Evolutionary conservation across 1,284 basidiomycete species (phyloP).

Genomic region (Sphaerobolus stellatus): DNA sequence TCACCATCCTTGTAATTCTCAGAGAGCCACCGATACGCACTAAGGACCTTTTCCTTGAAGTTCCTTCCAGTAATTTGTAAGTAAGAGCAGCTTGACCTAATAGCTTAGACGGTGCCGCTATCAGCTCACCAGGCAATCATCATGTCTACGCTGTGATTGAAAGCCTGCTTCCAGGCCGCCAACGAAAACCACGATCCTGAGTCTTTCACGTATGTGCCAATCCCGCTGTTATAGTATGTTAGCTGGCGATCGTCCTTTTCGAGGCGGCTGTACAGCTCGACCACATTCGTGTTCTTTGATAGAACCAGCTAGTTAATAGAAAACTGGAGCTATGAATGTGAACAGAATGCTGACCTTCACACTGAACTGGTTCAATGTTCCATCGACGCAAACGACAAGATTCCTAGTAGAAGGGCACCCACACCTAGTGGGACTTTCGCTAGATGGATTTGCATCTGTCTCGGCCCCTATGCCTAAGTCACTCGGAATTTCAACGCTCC

Average conservation of each 20-base stretch:
- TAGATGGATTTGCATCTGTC: too few species aligned
- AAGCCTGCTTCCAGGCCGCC: constrained; percentile 19
- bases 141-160: constrained; percentile 25
- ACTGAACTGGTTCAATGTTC: too few species aligned
- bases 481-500: too few species aligned
- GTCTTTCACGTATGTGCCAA: constrained; percentile 38
- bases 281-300: constrained; percentile 38
- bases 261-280: constrained; percentile 33
- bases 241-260: constrained; percentile 28
- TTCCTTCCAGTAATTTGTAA: constrained; percentile 24
- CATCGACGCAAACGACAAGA: too few species aligned
- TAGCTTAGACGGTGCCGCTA: background rate
- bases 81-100: background rate
- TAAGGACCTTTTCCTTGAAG: constrained; percentile 32
- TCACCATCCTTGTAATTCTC: constrained; percentile 37
- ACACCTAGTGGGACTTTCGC: too few species aligned
- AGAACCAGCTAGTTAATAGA: background rate
- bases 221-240: constrained; percentile 43
- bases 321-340: background rate
- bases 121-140: constrained; percentile 30
- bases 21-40: constrained; percentile 41
- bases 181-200: too few species aligned
- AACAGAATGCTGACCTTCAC: too few species aligned
- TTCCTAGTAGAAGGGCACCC: too few species aligned
- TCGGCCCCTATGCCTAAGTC: too few species aligned